Percentiles rank a stretch among this genome's conserved stretches.
Conservation (phyloP, 1,284 basidiomycete species). For the Pisolithus thermaeus region DNA sequence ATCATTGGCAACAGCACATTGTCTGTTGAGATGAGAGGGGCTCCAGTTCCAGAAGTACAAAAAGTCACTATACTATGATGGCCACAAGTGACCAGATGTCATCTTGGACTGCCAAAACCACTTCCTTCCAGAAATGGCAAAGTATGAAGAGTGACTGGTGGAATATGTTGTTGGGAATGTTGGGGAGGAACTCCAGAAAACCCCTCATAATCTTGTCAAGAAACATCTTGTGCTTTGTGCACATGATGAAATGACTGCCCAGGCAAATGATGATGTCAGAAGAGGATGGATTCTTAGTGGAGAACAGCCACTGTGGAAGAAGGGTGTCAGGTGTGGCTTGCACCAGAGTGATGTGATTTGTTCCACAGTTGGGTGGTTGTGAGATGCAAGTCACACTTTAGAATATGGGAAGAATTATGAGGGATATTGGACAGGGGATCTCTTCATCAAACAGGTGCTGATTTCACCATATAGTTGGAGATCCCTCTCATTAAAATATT, state of each 20-base stretch:
- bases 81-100: constrained; percentile 31
- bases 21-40: constrained; percentile 19
- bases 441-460: constrained; percentile 33
- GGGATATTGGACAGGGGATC: constrained; percentile 38
- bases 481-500: background rate
- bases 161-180: constrained; percentile 11
- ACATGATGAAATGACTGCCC: constrained; percentile 29
- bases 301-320: constrained; percentile 31
- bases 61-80: constrained; percentile 31
- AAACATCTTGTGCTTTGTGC: no score
- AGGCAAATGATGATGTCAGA: constrained; percentile 28
- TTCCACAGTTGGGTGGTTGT: constrained; percentile 26
- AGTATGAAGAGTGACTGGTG: background rate
- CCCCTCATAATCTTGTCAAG: no score
- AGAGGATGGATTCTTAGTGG: constrained; percentile 29
- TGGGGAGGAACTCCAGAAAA: constrained; percentile 6
- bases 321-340: constrained; percentile 30
- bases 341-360: constrained; percentile 30
- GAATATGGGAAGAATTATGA: constrained; percentile 42
- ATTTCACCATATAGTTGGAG: background rate
- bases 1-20: constrained; percentile 19
- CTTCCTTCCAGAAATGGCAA: constrained; percentile 18
- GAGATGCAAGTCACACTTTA: constrained; percentile 27
- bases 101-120: constrained; percentile 21
- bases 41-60: constrained; percentile 23